Conservation (phyloP, 805 yeast species). For the Candida quercuum region DNA sequence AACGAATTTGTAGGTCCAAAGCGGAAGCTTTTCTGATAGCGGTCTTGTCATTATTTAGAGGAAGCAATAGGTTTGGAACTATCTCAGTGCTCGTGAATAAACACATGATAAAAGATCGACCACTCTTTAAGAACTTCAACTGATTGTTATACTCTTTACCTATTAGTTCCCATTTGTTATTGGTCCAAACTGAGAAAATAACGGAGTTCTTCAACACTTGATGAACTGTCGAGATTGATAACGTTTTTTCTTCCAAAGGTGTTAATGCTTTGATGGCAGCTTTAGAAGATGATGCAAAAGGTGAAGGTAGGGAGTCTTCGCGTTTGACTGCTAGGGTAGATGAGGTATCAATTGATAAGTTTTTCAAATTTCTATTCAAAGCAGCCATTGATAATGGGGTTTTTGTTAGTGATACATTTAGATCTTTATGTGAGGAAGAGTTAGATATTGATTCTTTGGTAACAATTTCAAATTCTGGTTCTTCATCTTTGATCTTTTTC, state of each 20-base stretch:
- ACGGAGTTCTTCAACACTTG: slow-evolving; percentile 11
- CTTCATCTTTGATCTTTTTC: slow-evolving; percentile 11
- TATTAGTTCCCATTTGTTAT: slow-evolving; percentile 18
- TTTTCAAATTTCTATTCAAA: slow-evolving; percentile 9
- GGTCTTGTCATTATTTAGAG: slow-evolving; percentile 10
- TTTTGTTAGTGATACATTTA: background rate
- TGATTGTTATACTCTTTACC: slow-evolving; percentile 13
- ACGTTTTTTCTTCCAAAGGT: slow-evolving; percentile 6
- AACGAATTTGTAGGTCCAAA: slow-evolving; percentile 12
- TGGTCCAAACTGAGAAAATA: slow-evolving; percentile 18
- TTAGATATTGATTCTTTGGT: slow-evolving; percentile 8
- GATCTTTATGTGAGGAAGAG: background rate
- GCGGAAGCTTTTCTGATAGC: slow-evolving; percentile 9
- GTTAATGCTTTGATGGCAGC: background rate
- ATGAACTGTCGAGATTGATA: slow-evolving; percentile 4
- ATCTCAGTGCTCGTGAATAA: slow-evolving; percentile 1
- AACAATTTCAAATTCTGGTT: slow-evolving; percentile 22
- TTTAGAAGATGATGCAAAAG: background rate
- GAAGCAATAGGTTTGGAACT: slow-evolving; percentile 12
- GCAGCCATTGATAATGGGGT: slow-evolving; percentile 6
- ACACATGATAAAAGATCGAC: slow-evolving; percentile 6
- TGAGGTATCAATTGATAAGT: slow-evolving; percentile 6
- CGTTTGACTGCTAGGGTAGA: background rate
- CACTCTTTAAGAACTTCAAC: slow-evolving; percentile 13
- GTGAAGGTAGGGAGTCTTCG: slow-evolving; percentile 7